phyloP scores from a whole-genome alignment of 805 yeast genomes.

The Kockiozyma suomiensis region DNA sequence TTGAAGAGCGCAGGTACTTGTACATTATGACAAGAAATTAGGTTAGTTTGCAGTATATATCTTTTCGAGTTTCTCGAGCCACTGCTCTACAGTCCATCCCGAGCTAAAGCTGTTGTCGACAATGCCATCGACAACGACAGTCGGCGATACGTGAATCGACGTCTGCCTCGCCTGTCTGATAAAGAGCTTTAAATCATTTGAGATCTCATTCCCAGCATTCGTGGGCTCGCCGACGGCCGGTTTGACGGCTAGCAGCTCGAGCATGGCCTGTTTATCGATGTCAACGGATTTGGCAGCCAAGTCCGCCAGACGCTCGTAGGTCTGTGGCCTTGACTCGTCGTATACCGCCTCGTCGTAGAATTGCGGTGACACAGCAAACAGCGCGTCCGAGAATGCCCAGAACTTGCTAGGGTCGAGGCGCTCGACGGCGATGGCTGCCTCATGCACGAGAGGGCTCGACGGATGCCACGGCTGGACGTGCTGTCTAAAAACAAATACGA shows the following conservation, averaged over 20 bases:
- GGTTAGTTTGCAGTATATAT: constrained; percentile 15
- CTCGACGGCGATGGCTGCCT: constrained; percentile 70
- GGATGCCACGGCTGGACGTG: constrained; percentile 92
- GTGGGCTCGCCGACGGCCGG: constrained; percentile 41
- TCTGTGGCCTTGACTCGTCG: constrained; percentile 56
- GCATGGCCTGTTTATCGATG: constrained; percentile 46
- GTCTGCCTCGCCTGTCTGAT: constrained; percentile 72
- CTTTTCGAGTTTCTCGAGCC: constrained; percentile 40
- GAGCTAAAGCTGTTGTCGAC: constrained; percentile 61
- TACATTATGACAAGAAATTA: no score
- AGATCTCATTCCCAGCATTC: constrained; percentile 62
- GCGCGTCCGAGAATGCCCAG: constrained; percentile 57
- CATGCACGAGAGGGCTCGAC: constrained; percentile 66
- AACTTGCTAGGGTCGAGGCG: constrained; percentile 53
- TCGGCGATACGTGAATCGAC: constrained; percentile 85
- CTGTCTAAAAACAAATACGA: constrained; percentile 66
- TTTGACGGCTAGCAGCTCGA: constrained; percentile 43
- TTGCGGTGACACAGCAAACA: constrained; percentile 57
- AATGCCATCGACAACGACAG: constrained; percentile 72
- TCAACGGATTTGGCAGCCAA: constrained; percentile 49
- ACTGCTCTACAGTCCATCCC: constrained; percentile 55
- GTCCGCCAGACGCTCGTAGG: constrained; percentile 56
- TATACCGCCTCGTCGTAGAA: constrained; percentile 66
- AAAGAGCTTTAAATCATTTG: constrained; percentile 70
- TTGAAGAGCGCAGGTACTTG: no score